phyloP scores from a whole-genome alignment of 495 filamentous ascomycete genomes.

The Xylaria cubensis region DNA sequence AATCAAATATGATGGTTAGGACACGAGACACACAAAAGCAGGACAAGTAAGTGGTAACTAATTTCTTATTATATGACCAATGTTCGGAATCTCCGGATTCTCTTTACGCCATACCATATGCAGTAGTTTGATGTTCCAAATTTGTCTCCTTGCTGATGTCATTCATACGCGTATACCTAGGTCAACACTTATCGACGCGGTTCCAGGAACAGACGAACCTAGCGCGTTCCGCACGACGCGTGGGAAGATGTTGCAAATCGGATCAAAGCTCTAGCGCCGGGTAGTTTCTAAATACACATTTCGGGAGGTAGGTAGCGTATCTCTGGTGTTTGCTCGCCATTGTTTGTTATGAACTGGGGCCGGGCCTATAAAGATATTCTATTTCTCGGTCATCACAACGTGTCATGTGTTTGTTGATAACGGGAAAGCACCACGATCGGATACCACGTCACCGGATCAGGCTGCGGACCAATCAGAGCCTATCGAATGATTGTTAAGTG shows the following conservation, averaged over 20 bases:
- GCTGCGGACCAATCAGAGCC: background rate
- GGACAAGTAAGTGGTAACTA: background rate
- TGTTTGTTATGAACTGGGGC: background rate
- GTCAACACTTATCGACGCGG: background rate
- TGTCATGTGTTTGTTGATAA: slow-evolving; percentile 12
- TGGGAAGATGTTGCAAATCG: background rate
- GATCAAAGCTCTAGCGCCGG: background rate
- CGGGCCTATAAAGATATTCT: background rate
- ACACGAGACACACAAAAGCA: background rate
- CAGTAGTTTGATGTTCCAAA: background rate
- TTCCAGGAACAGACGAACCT: background rate
- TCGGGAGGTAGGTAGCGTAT: background rate
- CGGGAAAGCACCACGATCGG: background rate
- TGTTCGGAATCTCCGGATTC: slow-evolving; percentile 6
- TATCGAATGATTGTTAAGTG: slow-evolving; percentile 1
- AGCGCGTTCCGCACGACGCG: background rate
- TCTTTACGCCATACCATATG: slow-evolving; percentile 24
- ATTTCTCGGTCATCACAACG: background rate
- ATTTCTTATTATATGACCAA: slow-evolving; percentile 19
- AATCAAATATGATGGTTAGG: background rate
- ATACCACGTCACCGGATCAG: background rate
- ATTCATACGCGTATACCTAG: background rate
- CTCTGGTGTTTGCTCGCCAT: background rate
- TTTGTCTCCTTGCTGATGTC: background rate
- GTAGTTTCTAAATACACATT: background rate